Base-by-base conservation (phyloP, 495 filamentous ascomycete genomes). In the Penicillium simplicissimum region DNA sequence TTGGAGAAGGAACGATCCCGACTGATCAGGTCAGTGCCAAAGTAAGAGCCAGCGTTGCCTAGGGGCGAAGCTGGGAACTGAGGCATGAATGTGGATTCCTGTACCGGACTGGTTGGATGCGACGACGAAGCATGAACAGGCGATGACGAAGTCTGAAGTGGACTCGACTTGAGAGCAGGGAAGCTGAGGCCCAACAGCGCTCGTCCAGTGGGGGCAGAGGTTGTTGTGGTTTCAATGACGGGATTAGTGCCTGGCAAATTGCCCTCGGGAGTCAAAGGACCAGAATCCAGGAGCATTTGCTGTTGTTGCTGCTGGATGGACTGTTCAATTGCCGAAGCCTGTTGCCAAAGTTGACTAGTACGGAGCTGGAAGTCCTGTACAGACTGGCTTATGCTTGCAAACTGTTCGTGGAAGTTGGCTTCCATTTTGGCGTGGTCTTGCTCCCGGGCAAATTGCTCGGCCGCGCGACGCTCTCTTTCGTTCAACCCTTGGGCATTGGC, bases 401-500 rank as follows among this genome's bases (percentile, higher is more conserved):
- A 74, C 62, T 82, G 77, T 36, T 82, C 77, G 25, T 79, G 74
- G 65, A 73, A 78, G 47, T 66, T 78, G 38, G 61, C 55, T 60
- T 90, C 88, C 31, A 83, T 70, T 21, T 84, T 84, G 4, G 77
- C 74, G 21, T 88, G 83, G 36, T 93, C 88, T 56, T 87, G 80
- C 62, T 89, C 83, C 57, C 86, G 80, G 14, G 81, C 81, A 53
- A 85, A 84, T 59, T 88, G 87, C 65, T 90, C 87, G 17, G 88
- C 86, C 15, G 86, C 82, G 45, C 87, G 87, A 28, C 88, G 87
- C 63, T 90, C 88, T 65, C 85, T 84, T 71, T 91, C 90, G 64
- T 91, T 85, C 61, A 91, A 79, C 9, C 87, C 90, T 55, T 90
- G 85, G 23, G 83, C 85, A 67, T 91, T 94, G 56, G 88, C 90